Base-by-base conservation (phyloP, 331 rosid species). In the Ulmus americana region DNA sequence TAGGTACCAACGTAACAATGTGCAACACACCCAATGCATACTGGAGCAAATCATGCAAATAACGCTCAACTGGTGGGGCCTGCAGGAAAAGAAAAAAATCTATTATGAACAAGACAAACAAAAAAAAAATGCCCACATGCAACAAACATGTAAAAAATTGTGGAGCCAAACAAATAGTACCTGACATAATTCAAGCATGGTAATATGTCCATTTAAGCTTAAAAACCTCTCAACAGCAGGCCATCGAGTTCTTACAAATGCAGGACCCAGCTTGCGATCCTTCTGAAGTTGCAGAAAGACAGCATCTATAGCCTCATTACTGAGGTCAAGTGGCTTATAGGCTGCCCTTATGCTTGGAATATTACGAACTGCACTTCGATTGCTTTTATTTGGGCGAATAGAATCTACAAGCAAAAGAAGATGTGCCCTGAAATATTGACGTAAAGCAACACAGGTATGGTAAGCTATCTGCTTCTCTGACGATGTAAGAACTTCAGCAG, bases 51-150 rank as follows among this genome's bases (percentile, higher is more conserved):
- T 94, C 97, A 45, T 83, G 99, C 84, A 94, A 73, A 79, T 90
- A 94, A 8, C 99, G 90, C 59, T 94, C 99, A 6, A 79, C 95
- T 14, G 99, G 95, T 45, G 96, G 99, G 72, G 99, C 99, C 99
- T 94, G 81, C 72, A 78, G 56, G 35, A 28, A 28, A 28, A 69
- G 66, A 58, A 39, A 69, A 73, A 71, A 55, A 42, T 47, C 8
- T 7, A 13, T 42, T 15, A 40, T 39, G 12, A 40, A 45, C 39
- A 13, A 50, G 28, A 16, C 35, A 56, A 52, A 40, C 65, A 43
- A 50, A 10, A 10, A 39, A 67, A 55, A 39, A 9, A 39, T 56
- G 52, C n/a, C 22, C 22, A 20, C 22, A 20, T 20, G 41, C 14
- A 10, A 3, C 5, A 20, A 16, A 41, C 15, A 38, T 8, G 44